Evolutionary conservation across 2,329 filamentous ascomycete species (phyloP).

Genomic region (Phyllosticta paracitricarpa): DNA sequence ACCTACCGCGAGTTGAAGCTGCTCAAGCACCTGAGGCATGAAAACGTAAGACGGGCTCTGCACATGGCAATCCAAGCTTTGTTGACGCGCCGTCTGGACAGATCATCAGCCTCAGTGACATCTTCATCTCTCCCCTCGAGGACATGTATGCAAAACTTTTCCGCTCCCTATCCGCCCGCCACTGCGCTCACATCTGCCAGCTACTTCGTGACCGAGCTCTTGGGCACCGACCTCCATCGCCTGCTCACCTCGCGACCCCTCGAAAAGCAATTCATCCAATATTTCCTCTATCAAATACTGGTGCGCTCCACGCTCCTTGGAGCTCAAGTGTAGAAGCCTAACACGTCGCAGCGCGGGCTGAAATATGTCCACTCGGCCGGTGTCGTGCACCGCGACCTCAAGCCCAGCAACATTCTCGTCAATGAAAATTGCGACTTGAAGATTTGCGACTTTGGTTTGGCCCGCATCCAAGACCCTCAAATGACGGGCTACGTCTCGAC

Average conservation of each 20-base stretch:
- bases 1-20: constrained; percentile 97
- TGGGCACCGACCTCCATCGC: constrained; percentile 92
- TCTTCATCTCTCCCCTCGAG: constrained; percentile 97
- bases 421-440: constrained; percentile 99
- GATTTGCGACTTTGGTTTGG: constrained; percentile 97
- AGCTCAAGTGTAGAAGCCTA: constrained; percentile 13
- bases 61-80: not conserved
- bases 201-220: constrained; percentile 95
- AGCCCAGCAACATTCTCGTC: constrained; percentile 97
- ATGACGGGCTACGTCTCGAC: constrained; percentile 99
- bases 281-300: constrained; percentile 98
- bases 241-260: constrained; percentile 89
- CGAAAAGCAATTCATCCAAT: constrained; percentile 99
- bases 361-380: constrained; percentile 99
- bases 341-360: constrained; percentile 62
- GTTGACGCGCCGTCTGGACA: constrained; percentile 11
- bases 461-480: constrained; percentile 95
- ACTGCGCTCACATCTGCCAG: constrained; percentile 37
- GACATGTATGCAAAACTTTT: constrained; percentile 63
- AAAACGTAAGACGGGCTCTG: constrained; percentile 60
- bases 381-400: constrained; percentile 93
- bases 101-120: constrained; percentile 98
- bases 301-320: constrained; percentile 42
- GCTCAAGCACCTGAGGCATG: constrained; percentile 89
- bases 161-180: not conserved